These are phyloP conservation scores for Glaciozyma martinii DNA, from an alignment of 768 basidiomycete species.

Conservation along the genomic window DNA sequence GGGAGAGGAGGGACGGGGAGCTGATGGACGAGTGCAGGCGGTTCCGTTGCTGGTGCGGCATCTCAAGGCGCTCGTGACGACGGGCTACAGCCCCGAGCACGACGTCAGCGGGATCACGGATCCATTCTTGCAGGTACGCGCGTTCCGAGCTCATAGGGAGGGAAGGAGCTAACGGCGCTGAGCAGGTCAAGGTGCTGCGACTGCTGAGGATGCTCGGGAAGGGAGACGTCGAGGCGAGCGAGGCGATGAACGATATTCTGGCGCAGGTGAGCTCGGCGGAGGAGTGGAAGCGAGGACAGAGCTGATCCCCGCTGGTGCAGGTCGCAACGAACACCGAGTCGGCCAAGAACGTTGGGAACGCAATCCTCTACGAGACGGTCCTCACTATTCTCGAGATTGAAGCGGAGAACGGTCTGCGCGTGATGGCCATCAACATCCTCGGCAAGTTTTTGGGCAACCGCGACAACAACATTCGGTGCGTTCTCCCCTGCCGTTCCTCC, in stretches of 20 bases:
- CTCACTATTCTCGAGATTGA: constrained; percentile 94
- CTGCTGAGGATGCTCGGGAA: constrained; percentile 79
- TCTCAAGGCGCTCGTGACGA: constrained; percentile 86
- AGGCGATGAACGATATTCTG: constrained; percentile 95
- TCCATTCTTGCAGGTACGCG: constrained; percentile 66
- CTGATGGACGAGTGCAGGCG: background rate
- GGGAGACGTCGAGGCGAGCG: constrained; percentile 76
- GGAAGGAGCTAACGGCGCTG: constrained; percentile 36
- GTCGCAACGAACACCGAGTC: constrained; percentile 99
- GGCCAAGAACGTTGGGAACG: constrained; percentile 95
- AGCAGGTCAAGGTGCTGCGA: constrained; percentile 83
- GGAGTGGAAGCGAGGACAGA: background rate
- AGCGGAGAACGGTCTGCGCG: constrained; percentile 85
- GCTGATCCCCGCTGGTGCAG: constrained; percentile 40
- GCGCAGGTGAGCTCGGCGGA: constrained; percentile 57
- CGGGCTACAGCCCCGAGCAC: constrained; percentile 95
- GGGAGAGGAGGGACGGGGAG: constrained; percentile 24
- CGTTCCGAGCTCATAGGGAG: background rate
- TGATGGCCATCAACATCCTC: constrained; percentile 99
- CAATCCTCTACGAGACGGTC: constrained; percentile 95
- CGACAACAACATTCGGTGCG: constrained; percentile 95
- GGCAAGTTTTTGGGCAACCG: constrained; percentile 96
- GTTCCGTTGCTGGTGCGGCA: constrained; percentile 74
- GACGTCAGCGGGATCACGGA: constrained; percentile 99
- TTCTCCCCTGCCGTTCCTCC: background rate